Percentiles rank a stretch among this genome's conserved stretches.
Conservation (phyloP, 257 asterid species). For the Solanum dulcamara region DNA sequence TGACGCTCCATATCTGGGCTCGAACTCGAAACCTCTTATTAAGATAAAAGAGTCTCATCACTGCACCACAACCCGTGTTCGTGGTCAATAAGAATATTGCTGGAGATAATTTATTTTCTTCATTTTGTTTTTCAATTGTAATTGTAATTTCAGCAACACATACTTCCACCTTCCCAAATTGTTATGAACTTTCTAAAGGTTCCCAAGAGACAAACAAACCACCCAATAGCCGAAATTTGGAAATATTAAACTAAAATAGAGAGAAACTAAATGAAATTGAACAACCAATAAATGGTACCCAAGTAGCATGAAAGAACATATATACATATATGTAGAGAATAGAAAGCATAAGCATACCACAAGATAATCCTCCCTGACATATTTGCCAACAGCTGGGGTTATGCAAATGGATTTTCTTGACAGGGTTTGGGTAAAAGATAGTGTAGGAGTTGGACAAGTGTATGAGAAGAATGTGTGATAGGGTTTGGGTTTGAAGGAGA, state of each 20-base stretch:
- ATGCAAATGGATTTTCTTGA: slow-evolving; percentile 49
- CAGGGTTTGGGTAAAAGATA: slow-evolving; percentile 26
- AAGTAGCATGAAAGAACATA: background rate
- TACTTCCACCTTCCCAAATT: background rate
- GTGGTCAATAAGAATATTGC: too few species aligned
- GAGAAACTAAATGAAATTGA: background rate
- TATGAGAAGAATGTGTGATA: background rate
- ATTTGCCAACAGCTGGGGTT: slow-evolving; percentile 52
- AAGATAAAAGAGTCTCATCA: too few species aligned
- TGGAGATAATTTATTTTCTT: too few species aligned
- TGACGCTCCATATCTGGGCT: too few species aligned
- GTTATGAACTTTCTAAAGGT: background rate
- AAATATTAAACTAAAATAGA: background rate
- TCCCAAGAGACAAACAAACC: background rate
- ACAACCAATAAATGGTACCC: background rate
- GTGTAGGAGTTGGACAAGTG: background rate
- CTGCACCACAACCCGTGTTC: too few species aligned
- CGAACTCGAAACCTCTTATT: too few species aligned
- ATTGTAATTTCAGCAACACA: background rate
- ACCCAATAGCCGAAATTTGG: background rate
- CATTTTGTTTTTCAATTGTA: background rate
- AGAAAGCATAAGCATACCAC: slow-evolving; percentile 48
- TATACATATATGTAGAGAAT: background rate
- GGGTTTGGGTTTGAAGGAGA: background rate
- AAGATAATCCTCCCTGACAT: slow-evolving; percentile 82